Evolutionary conservation across 2,329 filamentous ascomycete genomes (phyloP).

Genomic region (Calycina marina): DNA sequence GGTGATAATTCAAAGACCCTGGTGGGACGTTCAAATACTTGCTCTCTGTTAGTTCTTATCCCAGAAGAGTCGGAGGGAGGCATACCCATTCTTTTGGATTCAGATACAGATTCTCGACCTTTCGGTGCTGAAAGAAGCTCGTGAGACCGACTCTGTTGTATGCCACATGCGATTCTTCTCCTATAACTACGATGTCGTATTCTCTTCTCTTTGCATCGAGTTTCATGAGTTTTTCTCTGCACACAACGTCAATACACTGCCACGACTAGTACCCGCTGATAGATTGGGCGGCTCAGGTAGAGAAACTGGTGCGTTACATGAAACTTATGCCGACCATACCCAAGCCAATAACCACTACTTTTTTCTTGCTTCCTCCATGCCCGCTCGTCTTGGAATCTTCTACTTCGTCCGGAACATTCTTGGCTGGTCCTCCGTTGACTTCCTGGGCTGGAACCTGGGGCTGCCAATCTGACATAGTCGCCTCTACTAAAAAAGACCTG

Average conservation of each 20-base stretch:
- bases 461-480: constrained; percentile 18
- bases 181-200: constrained; percentile 73
- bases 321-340: constrained; percentile 88
- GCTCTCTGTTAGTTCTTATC: neutral
- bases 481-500: too few relatives aligned
- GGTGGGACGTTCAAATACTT: constrained; percentile 28
- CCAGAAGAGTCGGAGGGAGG: neutral
- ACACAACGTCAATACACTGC: neutral
- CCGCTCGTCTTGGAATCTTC: constrained; percentile 11
- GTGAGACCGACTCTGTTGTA: constrained; percentile 87
- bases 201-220: constrained; percentile 61
- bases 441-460: constrained; percentile 14
- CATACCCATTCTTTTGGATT: constrained; percentile 71
- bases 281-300: too few relatives aligned
- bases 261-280: too few relatives aligned
- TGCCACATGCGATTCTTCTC: constrained; percentile 74
- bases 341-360: constrained; percentile 69
- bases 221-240: constrained; percentile 77
- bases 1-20: constrained; percentile 56
- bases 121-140: constrained; percentile 74
- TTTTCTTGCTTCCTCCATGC: constrained; percentile 34
- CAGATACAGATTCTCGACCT: constrained; percentile 76
- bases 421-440: constrained; percentile 11
- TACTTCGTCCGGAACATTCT: constrained; percentile 15
- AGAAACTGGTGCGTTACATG: constrained; percentile 43